Base-by-base conservation (phyloP, 2,329 filamentous ascomycete genomes). In the Parascedosporium putredinis region DNA sequence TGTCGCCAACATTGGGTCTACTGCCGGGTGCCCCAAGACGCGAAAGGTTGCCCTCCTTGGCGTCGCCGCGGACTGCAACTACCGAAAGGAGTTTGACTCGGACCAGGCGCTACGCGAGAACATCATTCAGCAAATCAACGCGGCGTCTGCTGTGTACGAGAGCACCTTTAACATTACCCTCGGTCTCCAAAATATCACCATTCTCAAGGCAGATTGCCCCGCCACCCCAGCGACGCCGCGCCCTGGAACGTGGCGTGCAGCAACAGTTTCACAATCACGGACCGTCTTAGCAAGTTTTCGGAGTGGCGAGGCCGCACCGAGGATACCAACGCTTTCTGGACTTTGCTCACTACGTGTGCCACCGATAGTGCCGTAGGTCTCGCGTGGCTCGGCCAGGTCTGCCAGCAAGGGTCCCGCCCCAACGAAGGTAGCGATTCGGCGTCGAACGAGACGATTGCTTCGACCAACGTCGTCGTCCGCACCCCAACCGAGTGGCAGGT, bases 261-360 rank as follows among this genome's bases (percentile, higher is more conserved):
- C 51, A 63, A 70, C 52, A 70, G 73, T 27, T 67, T 75, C 31
- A 75, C 79, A 24, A 88, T 98, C 54, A 82, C 82, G 43, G 75
- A 83, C 55, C 86, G 93, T 1, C 71, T 98, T 47, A 94, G 89
- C 64, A 71, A 87, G 20, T 97, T 98, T 64, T 96, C 90, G 1
- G 67, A 74, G 45, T 98, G 93, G 93, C 81, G 93, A 55, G 88
- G 90, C 12, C 72, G 80, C 44, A 82, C 81, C 55, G 67, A 73
- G 3, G 93, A 98, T 64, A 75, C 67, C 47, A 95, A 95, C 65
- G 90, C 90, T 14, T 95, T 94, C 67, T 98, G 91, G 91, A 95
- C 87, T 3, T 73, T 95, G 25, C 73, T 95, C 60, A 90, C 82
- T 49, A 88, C 79, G 14, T 95, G 89, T 64, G 79, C 81, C 56